Conservation (phyloP, 2,329 filamentous ascomycete species). For the Phaeosphaeria sp. region DNA sequence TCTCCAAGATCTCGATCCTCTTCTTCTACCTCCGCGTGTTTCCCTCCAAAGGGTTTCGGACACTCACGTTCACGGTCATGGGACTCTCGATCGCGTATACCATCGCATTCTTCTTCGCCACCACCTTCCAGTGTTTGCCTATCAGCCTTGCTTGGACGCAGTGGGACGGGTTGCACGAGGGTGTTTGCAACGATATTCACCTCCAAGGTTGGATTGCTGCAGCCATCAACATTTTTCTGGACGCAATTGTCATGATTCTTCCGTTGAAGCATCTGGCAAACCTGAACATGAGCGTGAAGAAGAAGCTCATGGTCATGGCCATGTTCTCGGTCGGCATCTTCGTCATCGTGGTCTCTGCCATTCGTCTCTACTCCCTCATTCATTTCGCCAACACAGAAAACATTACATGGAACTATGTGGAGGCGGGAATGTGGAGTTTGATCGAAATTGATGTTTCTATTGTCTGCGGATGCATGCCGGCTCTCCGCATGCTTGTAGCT, state of each 20-base stretch:
- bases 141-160: slow-evolving; percentile 57
- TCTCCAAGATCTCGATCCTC: slow-evolving; percentile 45
- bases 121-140: slow-evolving; percentile 59
- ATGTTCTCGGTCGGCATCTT: slow-evolving; percentile 50
- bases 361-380: slow-evolving; percentile 51
- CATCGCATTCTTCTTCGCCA: slow-evolving; percentile 56
- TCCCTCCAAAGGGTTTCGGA: slow-evolving; percentile 33
- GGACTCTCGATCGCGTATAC: slow-evolving; percentile 34
- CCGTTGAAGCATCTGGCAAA: slow-evolving; percentile 39
- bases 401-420: slow-evolving; percentile 49
- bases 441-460: slow-evolving; percentile 44
- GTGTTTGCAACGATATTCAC: slow-evolving; percentile 43
- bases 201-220: slow-evolving; percentile 40
- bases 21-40: slow-evolving; percentile 46
- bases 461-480: slow-evolving; percentile 53
- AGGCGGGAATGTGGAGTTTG: slow-evolving; percentile 50
- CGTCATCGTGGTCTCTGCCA: slow-evolving; percentile 51
- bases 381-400: slow-evolving; percentile 52
- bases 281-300: slow-evolving; percentile 40
- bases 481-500: slow-evolving; percentile 23
- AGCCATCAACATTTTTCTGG: slow-evolving; percentile 42
- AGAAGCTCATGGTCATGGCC: slow-evolving; percentile 44
- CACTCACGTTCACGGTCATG: slow-evolving; percentile 32
- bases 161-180: slow-evolving; percentile 34
- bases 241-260: slow-evolving; percentile 36